These are phyloP conservation scores for Trypanosoma boissoni DNA, from an alignment of 208 protist species.

Conservation along the genomic window DNA sequence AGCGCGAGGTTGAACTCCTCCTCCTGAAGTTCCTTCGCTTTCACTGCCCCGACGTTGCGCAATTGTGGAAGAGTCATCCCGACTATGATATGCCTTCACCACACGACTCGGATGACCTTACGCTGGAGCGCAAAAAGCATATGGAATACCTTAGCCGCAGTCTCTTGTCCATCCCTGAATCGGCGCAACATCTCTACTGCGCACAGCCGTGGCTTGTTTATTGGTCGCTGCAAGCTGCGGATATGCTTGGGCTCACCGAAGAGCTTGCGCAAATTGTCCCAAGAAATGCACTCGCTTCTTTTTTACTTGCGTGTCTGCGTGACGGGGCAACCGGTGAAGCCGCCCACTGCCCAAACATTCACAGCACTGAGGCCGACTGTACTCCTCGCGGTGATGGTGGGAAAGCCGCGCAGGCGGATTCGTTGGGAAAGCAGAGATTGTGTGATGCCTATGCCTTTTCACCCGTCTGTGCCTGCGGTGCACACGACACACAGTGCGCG, in stretches of 20 bases:
- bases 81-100: no score
- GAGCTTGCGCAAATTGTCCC: conserved; percentile 41
- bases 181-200: conserved; percentile 42
- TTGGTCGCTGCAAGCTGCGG: conserved; percentile 75
- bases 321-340: conserved; percentile 14
- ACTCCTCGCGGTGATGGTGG: no score
- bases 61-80: conserved; percentile 45
- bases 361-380: no score
- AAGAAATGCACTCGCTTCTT: conserved; percentile 37
- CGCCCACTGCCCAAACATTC: no score
- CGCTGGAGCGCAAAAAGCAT: conserved; percentile 30
- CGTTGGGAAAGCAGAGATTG: no score
- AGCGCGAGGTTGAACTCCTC: conserved; percentile 58
- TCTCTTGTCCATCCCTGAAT: conserved; percentile 21
- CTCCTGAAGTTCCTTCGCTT: conserved; percentile 45
- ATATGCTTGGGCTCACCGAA: conserved; percentile 53
- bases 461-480: no score
- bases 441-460: no score
- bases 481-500: conserved; percentile 20
- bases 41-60: conserved; percentile 41
- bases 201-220: conserved; percentile 77
- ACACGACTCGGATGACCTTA: background rate
- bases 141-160: conserved; percentile 30
- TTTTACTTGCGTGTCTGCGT: conserved; percentile 50
- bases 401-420: no score